Conservation (phyloP, 805 yeast species). For the Ogataea paradorogensis region DNA sequence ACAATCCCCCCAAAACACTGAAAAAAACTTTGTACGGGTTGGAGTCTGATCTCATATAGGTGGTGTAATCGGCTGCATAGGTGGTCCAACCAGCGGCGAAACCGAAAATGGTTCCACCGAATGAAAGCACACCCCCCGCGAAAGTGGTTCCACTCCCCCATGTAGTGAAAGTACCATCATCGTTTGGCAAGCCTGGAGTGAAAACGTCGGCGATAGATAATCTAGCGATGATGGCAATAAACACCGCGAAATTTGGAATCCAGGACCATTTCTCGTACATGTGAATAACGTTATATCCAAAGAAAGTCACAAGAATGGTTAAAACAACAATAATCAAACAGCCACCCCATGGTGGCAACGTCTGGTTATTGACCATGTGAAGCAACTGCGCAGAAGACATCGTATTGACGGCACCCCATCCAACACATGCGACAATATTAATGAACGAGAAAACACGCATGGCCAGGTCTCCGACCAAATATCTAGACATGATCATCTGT, state of each 20-base stretch:
- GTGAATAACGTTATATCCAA: constrained; percentile 84
- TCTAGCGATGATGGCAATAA: constrained; percentile 77
- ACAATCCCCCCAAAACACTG: constrained; percentile 61
- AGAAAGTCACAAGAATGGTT: constrained; percentile 72
- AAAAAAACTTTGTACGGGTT: constrained; percentile 58
- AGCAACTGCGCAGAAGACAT: constrained; percentile 85
- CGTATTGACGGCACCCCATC: constrained; percentile 94
- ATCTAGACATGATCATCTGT: constrained; percentile 81
- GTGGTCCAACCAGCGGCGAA: constrained; percentile 95
- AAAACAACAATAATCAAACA: constrained; percentile 66
- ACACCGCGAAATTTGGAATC: constrained; percentile 75
- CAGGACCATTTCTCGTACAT: constrained; percentile 80
- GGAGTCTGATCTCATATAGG: constrained; percentile 71
- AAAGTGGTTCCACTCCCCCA: constrained; percentile 57
- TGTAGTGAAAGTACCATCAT: constrained; percentile 27
- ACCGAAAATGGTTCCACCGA: constrained; percentile 81
- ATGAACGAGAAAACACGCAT: constrained; percentile 75
- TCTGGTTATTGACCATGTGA: constrained; percentile 63
- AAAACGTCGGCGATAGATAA: constrained; percentile 66
- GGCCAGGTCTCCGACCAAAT: constrained; percentile 69
- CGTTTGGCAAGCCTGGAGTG: constrained; percentile 42
- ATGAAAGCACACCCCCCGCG: constrained; percentile 75
- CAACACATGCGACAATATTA: constrained; percentile 82
- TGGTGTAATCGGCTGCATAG: constrained; percentile 88
- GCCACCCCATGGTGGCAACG: constrained; percentile 88